Evolutionary conservation across 2,329 filamentous ascomycete species (phyloP).

Genomic region (Colletotrichum sp.): DNA sequence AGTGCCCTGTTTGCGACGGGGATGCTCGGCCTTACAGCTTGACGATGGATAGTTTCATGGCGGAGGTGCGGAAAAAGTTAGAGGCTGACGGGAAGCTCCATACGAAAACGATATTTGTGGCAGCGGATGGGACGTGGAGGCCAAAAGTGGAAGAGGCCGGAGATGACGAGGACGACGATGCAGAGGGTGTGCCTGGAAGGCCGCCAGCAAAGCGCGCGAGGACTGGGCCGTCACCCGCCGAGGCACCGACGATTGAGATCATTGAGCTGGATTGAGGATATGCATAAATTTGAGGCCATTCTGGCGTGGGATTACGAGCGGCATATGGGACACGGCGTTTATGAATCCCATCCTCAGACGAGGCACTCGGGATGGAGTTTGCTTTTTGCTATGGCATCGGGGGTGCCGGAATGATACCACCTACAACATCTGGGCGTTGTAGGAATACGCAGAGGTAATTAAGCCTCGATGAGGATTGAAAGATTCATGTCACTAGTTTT

Average conservation of each 20-base stretch:
- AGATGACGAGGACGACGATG: slow-evolving; percentile 23
- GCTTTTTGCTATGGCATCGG: slow-evolving; percentile 8
- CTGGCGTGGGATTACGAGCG: background rate
- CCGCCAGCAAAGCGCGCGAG: slow-evolving; percentile 15
- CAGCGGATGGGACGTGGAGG: slow-evolving; percentile 37
- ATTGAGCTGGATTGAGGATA: slow-evolving; percentile 19
- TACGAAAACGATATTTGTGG: slow-evolving; percentile 35
- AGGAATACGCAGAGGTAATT: background rate
- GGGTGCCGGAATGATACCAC: slow-evolving; percentile 13
- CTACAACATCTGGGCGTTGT: slow-evolving; percentile 12
- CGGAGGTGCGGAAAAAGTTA: slow-evolving; percentile 63
- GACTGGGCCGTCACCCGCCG: background rate
- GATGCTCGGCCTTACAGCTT: slow-evolving; percentile 80
- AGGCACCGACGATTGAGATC: slow-evolving; percentile 4
- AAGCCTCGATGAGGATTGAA: background rate
- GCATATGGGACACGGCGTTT: background rate
- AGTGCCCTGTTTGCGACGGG: slow-evolving; percentile 80
- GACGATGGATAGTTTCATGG: slow-evolving; percentile 76
- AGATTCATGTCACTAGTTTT: background rate
- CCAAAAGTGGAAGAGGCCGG: slow-evolving; percentile 35
- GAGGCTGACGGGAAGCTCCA: slow-evolving; percentile 20
- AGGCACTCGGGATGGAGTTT: background rate
- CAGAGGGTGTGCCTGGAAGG: background rate
- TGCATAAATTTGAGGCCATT: background rate
- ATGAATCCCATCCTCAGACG: background rate